phyloP scores from a whole-genome alignment of 139 green algal species.

The Chlorella sp. region DNA sequence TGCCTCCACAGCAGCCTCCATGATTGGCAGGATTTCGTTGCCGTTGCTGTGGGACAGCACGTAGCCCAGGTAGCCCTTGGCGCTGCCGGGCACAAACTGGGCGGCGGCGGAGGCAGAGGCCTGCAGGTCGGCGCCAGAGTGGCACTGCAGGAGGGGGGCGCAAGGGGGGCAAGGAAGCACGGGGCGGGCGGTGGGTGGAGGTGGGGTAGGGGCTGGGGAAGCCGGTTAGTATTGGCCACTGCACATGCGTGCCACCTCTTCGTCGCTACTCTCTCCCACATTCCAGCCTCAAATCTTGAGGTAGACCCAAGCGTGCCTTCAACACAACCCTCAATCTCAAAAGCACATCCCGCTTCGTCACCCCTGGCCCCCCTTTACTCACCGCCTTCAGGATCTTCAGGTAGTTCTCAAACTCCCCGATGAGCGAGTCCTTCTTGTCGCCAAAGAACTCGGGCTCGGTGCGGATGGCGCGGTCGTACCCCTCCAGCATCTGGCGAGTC shows the following conservation, averaged over 20 bases:
- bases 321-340: background rate
- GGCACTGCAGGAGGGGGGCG: constrained; percentile 32
- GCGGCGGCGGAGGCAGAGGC: constrained; percentile 59
- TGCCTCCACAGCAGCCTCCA: constrained; percentile 93
- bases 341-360: background rate
- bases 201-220: background rate
- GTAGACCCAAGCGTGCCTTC: background rate
- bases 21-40: constrained; percentile 77
- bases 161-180: background rate
- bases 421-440: constrained; percentile 88
- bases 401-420: constrained; percentile 95
- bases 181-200: background rate
- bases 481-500: constrained; percentile 86
- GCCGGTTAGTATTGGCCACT: background rate
- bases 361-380: background rate
- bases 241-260: background rate
- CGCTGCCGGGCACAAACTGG: constrained; percentile 60
- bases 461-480: constrained; percentile 92
- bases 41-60: constrained; percentile 74
- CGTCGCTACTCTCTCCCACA: too few relatives aligned
- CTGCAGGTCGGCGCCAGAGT: constrained; percentile 87
- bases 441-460: constrained; percentile 84
- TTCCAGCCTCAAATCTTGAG: too few relatives aligned
- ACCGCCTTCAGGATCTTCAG: constrained; percentile 95
- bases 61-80: constrained; percentile 86